Evolutionary conservation across 2,329 filamentous ascomycete species (phyloP), one percentile per base, ranked within the genome.

Genomic region (Clonostachys rosea): DNA sequence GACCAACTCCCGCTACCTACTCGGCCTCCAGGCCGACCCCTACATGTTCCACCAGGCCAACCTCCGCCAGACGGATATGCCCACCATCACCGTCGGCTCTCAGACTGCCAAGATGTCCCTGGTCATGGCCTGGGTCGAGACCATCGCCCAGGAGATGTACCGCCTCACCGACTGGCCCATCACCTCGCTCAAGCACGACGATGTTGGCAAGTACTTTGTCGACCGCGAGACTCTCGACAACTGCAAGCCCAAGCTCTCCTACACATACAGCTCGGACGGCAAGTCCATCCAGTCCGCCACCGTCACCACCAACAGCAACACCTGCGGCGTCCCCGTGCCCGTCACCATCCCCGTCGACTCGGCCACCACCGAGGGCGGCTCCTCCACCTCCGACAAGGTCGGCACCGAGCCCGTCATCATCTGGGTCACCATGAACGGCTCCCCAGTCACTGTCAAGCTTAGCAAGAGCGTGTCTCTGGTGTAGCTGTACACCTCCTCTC

Each of bases 41-140:
- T 81, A 52, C 45, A 83, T 83, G 79, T 82, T 84, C 68, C 81
- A 85, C 60, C 80, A 84, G 63, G 78, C 79, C 48, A 84, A 85
- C 57, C 56, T 79, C 50, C 74, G 79, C 47, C 72, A 75, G 41
- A 64, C 65, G 4, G 78, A 77, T 46, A 68, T 73, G 45, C 59
- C 62, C 3, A 56, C 61, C 4, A 71, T 73, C 43, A 74, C 69
- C 10, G 65, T 81, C 44, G 78, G 79, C 48, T 67, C 70, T 14
- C 63, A 71, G 13, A 60, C 62, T 2, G 68, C 62, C 4, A 65
- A 73, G 51, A 66, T 74, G 48, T 79, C 77, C 2, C 69, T 83
- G 16, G 67, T 81, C 51, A 76, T 80, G 60, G 74, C 72, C 12
- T 83, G 79, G 79, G 69, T 75, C 16, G 78, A 82, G 60, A 70